Evolutionary conservation across 1,139 yeast genomes (phyloP), one percentile per base, ranked within the genome.

Genomic region (Neolecta irregularis): DNA sequence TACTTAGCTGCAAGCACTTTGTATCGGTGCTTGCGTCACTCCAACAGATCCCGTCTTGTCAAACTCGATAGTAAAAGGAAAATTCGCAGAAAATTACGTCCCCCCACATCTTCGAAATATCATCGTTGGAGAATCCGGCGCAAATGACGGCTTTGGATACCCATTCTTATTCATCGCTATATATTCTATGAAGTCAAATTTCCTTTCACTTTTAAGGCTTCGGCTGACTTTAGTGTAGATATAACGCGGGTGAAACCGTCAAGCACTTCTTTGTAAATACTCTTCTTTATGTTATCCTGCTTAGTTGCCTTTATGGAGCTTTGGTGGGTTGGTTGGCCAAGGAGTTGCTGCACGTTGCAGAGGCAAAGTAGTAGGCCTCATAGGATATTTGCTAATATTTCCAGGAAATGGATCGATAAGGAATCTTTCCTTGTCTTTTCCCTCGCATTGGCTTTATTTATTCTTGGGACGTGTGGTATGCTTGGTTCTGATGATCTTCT

Each of bases 11-110:
- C n/a, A n/a, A n/a, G n/a, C n/a, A n/a, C n/a, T n/a, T n/a, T 59
- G 59, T 8, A 58, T 61, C 2, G 58, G 64, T 21, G n/a, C n/a
- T n/a, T n/a, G n/a, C n/a, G 55, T 62, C 22, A 62, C 65, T 1
- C 64, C 66, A 2, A 62, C 67, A 0, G 67, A 62, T 45, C 67
- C 67, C 1, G 64, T 62, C 1, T 46, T 62, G 24, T 56, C 62
- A 19, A 62, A 61, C 26, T 60, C 64, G 6, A 54, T 62, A 26
- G 62, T 62, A 24, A 57, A 57, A 33, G 65, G 65, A 13, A 52
- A 53, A 34, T 62, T 60, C 41, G 62, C 65, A 3, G 57, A 60
- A 37, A 48, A 50, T 29, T 46, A 49, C 35, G 54, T 60, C n/a
- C 48, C 58, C 1, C 42, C 45, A 9, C 38, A 47, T 12, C 41